Base-by-base conservation (phyloP, 2,329 filamentous ascomycete genomes). In the Pestalotiopsis fici region DNA sequence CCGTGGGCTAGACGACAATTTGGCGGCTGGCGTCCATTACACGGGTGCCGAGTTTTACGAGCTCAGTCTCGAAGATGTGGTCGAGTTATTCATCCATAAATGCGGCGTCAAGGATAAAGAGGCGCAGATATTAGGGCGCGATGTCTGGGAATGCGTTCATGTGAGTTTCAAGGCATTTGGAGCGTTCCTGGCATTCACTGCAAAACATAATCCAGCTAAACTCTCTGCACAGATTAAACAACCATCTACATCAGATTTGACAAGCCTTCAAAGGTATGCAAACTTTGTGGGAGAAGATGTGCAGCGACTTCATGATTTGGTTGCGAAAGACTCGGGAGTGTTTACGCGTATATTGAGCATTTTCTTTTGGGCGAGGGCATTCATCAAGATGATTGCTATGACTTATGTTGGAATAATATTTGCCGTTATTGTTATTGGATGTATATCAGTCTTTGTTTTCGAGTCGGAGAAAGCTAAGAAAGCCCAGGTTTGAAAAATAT, bases 41-140 rank as follows among this genome's bases (percentile, higher is more conserved):
- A 59, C 65, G 6, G 65, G 65, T 13, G 65, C 59, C 6, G 65
- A 67, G 15, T 37, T 67, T 15, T 25, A 37, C 15, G 43, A 18
- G 21, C 25, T 64, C 15, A 60, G 23, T 13, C 54, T 57, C n/a
- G 28, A n/a, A 23, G 65, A 56, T 23, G 55, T 67, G 18, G 23
- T 50, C 12, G 50, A 59, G 18, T 54, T 56, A 9, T 67, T 67
- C 7, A 25, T 31, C 6, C 31, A 23, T n/a, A 62, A 62, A 21
- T 62, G 59, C 37, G 59, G 59, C 43, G 35, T 62, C 37, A 47
- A 43, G 59, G n/a, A 28, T 9, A 62, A 62, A 18, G 59, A 62
- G 37, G 59, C 59, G 7, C n/a, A 43, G 7, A 62, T 62, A 7
- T 15, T 62, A 5, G 59, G 59, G 15, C 31, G 39, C 18, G 59